These are phyloP conservation scores for Nicotiana obtusifolia DNA, from an alignment of 257 asterid species.

Conservation along the genomic window DNA sequence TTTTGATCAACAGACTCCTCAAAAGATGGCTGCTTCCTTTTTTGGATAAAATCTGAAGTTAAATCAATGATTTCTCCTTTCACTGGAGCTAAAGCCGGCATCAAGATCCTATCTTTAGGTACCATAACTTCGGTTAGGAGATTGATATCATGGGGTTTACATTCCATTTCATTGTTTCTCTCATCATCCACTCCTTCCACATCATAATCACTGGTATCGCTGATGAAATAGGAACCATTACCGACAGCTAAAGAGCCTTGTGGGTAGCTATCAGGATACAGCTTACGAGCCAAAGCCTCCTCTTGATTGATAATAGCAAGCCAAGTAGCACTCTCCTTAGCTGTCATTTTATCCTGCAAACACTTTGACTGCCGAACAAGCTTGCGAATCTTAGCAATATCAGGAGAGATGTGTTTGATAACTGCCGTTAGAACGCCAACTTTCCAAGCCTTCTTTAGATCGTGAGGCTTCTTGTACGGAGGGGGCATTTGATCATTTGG, in stretches of 20 bases:
- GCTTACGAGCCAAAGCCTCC: constrained; percentile 32
- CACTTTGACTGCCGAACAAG: constrained; percentile 42
- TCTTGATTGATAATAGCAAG: constrained; percentile 48
- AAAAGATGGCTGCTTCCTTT: constrained; percentile 31
- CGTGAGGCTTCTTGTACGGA: constrained; percentile 59
- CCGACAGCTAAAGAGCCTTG: constrained; percentile 17
- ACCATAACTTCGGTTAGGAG: constrained; percentile 21
- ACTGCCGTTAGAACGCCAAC: constrained; percentile 46
- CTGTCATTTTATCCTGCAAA: constrained; percentile 56
- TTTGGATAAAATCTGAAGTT: constrained; percentile 29
- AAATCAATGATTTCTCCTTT: constrained; percentile 45
- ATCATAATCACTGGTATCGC: constrained; percentile 38
- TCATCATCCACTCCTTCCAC: constrained; percentile 44
- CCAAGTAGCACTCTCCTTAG: constrained; percentile 58
- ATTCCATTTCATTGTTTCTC: constrained; percentile 21
- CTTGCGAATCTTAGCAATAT: constrained; percentile 39
- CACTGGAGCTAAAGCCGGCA: constrained; percentile 29
- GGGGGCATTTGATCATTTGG: constrained; percentile 40
- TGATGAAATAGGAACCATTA: constrained; percentile 24
- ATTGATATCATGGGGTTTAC: constrained; percentile 31
- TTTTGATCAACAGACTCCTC: constrained; percentile 26
- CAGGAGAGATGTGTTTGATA: constrained; percentile 49
- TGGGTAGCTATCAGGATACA: constrained; percentile 31
- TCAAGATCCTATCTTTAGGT: constrained; percentile 2
- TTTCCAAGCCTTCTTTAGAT: constrained; percentile 50